A percentile compares a stretch with the other conserved stretches of the same genome.
These are phyloP conservation scores for Carpinus viminea DNA, from an alignment of 306 rosid species.

Conservation along the genomic window DNA sequence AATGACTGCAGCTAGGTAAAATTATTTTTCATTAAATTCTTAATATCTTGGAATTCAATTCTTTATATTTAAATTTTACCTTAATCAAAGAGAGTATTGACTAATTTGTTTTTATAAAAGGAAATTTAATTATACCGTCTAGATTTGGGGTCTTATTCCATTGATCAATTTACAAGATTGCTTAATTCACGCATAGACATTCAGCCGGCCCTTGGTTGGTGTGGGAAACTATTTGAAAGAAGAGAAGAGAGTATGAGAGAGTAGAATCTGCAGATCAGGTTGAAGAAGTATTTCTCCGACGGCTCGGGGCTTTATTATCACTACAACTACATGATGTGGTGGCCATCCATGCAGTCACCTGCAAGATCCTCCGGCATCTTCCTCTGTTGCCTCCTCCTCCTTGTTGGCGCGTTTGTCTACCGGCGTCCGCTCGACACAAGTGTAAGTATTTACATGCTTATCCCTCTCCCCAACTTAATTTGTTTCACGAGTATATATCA, in stretches of 20 bases:
- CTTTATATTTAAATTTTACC: too few relatives aligned
- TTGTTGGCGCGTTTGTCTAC: slow-evolving; percentile 58
- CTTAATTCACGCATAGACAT: neutral
- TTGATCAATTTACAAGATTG: neutral
- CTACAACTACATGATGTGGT: slow-evolving; percentile 32
- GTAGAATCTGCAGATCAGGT: slow-evolving; percentile 11
- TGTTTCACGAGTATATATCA: too few relatives aligned
- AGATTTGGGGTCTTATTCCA: too few relatives aligned
- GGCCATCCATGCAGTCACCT: slow-evolving; percentile 41
- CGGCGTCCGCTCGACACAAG: slow-evolving; percentile 44
- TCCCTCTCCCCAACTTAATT: neutral
- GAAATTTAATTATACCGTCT: too few relatives aligned
- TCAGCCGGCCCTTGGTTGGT: too few relatives aligned
- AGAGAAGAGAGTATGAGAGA: slow-evolving; percentile 21
- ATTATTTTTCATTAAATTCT: too few relatives aligned
- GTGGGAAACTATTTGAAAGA: neutral
- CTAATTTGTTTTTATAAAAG: too few relatives aligned
- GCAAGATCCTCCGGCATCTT: slow-evolving; percentile 37
- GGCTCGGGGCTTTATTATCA: slow-evolving; percentile 25
- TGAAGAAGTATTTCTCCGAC: neutral
- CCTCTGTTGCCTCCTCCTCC: slow-evolving; percentile 37
- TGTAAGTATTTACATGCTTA: slow-evolving; percentile 38
- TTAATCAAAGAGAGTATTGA: too few relatives aligned
- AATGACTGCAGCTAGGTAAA: too few relatives aligned
- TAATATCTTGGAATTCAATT: too few relatives aligned